phyloP scores from a whole-genome alignment of 495 filamentous ascomycete species.

The Staphylotrichum longicolle region DNA sequence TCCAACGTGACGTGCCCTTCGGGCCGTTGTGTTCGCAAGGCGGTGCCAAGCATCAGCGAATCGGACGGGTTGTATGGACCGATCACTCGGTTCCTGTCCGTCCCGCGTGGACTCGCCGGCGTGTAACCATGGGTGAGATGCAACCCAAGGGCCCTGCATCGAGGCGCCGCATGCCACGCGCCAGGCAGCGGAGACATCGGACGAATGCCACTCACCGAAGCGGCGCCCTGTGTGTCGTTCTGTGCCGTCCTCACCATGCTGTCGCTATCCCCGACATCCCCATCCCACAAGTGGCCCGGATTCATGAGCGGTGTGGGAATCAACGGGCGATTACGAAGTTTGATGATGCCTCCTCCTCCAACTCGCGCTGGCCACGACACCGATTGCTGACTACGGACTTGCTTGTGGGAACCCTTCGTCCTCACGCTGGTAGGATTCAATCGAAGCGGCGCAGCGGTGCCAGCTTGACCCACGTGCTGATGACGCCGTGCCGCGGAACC shows the following conservation, averaged over 20 bases:
- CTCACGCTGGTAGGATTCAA: neutral
- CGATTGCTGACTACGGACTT: slow-evolving; percentile 10
- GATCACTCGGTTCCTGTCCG: slow-evolving; percentile 10
- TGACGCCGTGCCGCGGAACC: neutral
- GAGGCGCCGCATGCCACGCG: slow-evolving; percentile 3
- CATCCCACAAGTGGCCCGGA: neutral
- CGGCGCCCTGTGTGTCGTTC: neutral
- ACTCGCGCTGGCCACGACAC: neutral
- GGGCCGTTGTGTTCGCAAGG: slow-evolving; percentile 2
- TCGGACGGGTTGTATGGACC: neutral
- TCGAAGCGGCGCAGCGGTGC: neutral
- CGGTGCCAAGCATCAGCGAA: slow-evolving; percentile 6
- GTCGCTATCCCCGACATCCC: neutral
- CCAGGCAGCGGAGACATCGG: slow-evolving; percentile 11
- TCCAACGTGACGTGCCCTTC: slow-evolving; percentile 11
- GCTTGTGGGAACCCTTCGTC: neutral
- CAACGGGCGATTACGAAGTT: neutral
- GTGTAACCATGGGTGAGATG: neutral
- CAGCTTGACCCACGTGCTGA: neutral
- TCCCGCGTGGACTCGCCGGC: neutral
- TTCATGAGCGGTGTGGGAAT: slow-evolving; percentile 9
- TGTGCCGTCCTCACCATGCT: neutral
- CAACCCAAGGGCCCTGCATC: neutral
- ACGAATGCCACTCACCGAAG: neutral
- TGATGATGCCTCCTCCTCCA: neutral